A percentile compares a stretch with the other conserved stretches of the same genome.
Evolutionary conservation across 192 early-diverging fungal species (phyloP).

Genomic region (Spizellomyces punctatus): DNA sequence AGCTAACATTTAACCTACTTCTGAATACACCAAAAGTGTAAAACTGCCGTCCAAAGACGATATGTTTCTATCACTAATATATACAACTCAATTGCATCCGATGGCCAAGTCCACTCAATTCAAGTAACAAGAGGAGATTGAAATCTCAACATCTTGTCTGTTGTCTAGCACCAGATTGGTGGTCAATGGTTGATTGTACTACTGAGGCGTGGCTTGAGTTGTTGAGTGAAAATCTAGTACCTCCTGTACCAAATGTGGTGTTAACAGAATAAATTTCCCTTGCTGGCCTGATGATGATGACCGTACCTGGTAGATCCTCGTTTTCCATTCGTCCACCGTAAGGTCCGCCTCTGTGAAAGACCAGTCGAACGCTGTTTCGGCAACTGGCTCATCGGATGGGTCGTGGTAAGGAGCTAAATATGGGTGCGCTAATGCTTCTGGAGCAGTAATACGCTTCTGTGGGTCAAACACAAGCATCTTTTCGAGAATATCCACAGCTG

Average conservation of each 20-base stretch:
- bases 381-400: conserved; percentile 83
- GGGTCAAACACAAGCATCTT: conserved; percentile 95
- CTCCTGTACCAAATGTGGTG: conserved; percentile 12
- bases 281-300: too few relatives aligned
- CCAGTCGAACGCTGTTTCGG: conserved; percentile 83
- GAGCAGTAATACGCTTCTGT: conserved; percentile 83
- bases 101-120: too few relatives aligned
- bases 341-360: conserved; percentile 88
- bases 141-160: too few relatives aligned
- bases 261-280: not conserved
- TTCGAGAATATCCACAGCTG: conserved; percentile 82
- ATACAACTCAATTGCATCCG: too few relatives aligned
- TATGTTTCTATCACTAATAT: too few relatives aligned
- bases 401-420: conserved; percentile 92
- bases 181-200: too few relatives aligned
- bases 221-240: conserved; percentile 30
- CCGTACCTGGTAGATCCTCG: conserved; percentile 38
- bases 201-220: too few relatives aligned
- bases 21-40: too few relatives aligned
- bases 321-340: conserved; percentile 40
- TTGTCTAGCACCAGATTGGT: too few relatives aligned
- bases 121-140: too few relatives aligned
- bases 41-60: too few relatives aligned
- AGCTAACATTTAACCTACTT: too few relatives aligned
- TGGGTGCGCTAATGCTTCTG: conserved; percentile 84